These are phyloP conservation scores for Tolypocladium album DNA, from an alignment of 2,329 filamentous ascomycete genomes.

Conservation along the genomic window DNA sequence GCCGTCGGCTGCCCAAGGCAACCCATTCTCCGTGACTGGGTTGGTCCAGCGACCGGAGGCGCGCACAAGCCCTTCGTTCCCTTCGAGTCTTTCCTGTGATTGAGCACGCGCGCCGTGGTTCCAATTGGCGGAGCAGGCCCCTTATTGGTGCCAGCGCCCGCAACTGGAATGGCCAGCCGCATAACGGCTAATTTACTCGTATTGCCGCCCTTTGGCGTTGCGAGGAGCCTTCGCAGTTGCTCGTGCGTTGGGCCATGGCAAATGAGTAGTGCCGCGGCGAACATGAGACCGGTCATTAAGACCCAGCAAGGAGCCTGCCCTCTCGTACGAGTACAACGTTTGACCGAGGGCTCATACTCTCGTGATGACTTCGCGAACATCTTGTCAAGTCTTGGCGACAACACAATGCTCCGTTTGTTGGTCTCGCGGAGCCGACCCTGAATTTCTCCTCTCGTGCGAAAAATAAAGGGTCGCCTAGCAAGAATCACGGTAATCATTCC, in stretches of 20 bases:
- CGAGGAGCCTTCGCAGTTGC: neutral
- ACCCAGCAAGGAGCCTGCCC: neutral
- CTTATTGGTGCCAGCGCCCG: neutral
- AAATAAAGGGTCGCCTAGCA: neutral
- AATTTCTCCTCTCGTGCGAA: neutral
- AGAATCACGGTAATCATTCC: too few relatives aligned
- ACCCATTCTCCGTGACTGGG: neutral
- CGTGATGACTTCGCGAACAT: neutral
- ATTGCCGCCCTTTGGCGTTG: neutral
- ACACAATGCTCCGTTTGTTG: too few relatives aligned
- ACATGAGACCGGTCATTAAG: neutral
- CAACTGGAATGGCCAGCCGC: neutral
- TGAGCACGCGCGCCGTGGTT: neutral
- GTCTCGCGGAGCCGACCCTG: too few relatives aligned
- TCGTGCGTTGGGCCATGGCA: neutral
- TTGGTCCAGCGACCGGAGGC: neutral
- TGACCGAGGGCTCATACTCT: too few relatives aligned
- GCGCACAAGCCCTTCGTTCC: neutral
- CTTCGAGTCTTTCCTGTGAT: neutral
- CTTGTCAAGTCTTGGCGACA: neutral
- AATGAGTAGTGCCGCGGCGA: neutral
- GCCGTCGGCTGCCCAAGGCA: neutral
- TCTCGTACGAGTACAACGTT: too few relatives aligned
- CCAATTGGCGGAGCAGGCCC: neutral
- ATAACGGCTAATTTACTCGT: neutral